Evolutionary conservation across 2,329 filamentous ascomycete genomes (phyloP), one percentile per base, ranked within the genome.

Genomic region (Exophiala calicioides): DNA sequence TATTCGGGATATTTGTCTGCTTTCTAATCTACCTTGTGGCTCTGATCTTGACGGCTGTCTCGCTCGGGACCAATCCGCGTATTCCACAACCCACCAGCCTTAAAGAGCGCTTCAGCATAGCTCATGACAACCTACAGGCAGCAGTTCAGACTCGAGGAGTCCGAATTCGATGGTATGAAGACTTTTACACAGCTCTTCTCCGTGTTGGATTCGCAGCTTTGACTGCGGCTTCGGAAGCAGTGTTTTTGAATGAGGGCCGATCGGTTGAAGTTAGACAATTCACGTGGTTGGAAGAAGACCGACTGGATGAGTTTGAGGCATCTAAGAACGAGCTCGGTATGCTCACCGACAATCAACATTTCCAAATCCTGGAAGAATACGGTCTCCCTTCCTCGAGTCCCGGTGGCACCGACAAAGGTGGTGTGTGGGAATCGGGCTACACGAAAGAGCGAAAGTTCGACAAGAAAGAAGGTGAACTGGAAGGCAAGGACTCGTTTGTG

Each of bases 271-370:
- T 95, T 2, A 82, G 83, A 55, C 74, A 78, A 26, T 84, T 84
- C 68, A 96, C 93, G 0, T 98, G 93, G 91, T 73, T 97, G 3
- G 93, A 98, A 63, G 87, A 91, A 58, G 87, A 95, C 56, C 80
- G 90, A 4, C 75, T 91, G 7, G 78, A 82, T 33, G 89, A 97
- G 61, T 74, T 95, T 3, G 83, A 93, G 36, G 63, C 65, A 18
- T 68, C 69, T 3, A 66, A 71, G 32, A 60, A 67, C 32, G 52
- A 54, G 10, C 50, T 55, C 40, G 44, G 44, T 9, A 44, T 26
- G 33, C 29, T 42, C 5, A 16, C 44, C n/a, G 50, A 37, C 20
- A 50, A 20, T 48, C 54, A 26, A 35, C 55, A n/a, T 55, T 66
- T 60, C 31, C 59, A 61, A 32, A 61, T 59, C 30, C 36, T 53